A percentile compares a stretch with the other conserved stretches of the same genome.
These are phyloP conservation scores for Ruellia speciosa DNA, from an alignment of 305 asterid species.

Conservation along the genomic window DNA sequence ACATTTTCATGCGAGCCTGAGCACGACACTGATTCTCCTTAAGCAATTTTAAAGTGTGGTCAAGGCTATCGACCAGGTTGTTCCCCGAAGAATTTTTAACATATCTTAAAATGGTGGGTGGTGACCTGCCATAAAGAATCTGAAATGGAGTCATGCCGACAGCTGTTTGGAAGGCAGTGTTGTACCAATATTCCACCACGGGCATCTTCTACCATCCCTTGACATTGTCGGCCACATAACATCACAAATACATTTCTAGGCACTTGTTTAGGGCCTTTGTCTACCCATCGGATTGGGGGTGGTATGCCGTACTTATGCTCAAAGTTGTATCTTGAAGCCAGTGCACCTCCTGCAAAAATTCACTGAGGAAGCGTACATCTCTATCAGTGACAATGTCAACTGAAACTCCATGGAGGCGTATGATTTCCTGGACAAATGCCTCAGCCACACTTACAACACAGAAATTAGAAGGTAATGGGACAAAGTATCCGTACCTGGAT, in stretches of 20 bases:
- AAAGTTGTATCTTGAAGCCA: not conserved
- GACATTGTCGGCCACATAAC: not conserved
- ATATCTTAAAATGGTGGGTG: not conserved
- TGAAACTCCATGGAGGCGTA: not conserved
- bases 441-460: too few relatives aligned
- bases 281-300: constrained; percentile 11
- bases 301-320: not conserved
- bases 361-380: not conserved
- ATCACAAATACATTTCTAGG: not conserved
- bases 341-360: not conserved
- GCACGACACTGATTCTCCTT: not conserved
- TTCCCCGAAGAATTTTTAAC: too few relatives aligned
- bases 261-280: not conserved
- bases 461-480: not conserved
- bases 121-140: constrained; percentile 8
- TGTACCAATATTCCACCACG: constrained; percentile 10
- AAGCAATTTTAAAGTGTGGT: not conserved
- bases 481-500: not conserved
- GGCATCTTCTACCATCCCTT: not conserved
- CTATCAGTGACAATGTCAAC: not conserved
- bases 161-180: constrained; percentile 7
- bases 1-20: not conserved
- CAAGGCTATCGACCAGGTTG: not conserved
- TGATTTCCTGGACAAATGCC: too few relatives aligned
- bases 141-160: not conserved